A percentile compares a stretch with the other conserved stretches of the same genome.
These are phyloP conservation scores for Akebia trifoliata DNA, from an alignment of 164 flowering plant genomes.

Conservation along the genomic window DNA sequence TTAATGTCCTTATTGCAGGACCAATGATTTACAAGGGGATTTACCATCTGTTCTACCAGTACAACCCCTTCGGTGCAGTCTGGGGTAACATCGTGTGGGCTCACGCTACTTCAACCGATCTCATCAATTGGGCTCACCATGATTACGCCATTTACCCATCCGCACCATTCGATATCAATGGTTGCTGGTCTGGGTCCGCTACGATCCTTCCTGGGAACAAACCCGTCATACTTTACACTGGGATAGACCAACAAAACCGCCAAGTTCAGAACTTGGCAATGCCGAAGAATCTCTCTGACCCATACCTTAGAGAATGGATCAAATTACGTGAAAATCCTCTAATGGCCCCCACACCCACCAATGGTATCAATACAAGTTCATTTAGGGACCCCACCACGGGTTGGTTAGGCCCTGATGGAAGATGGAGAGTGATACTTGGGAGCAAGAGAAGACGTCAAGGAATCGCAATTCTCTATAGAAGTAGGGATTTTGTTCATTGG, in stretches of 20 bases:
- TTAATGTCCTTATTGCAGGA: conserved; percentile 31
- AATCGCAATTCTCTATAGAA: conserved; percentile 41
- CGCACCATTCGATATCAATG: conserved; percentile 38
- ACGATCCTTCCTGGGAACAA: conserved; percentile 44
- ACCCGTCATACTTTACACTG: conserved; percentile 64
- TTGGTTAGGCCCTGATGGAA: conserved; percentile 48
- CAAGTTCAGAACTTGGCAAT: conserved; percentile 62
- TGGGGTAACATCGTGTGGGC: conserved; percentile 78
- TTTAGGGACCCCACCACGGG: conserved; percentile 75
- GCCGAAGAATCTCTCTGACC: conserved; percentile 60
- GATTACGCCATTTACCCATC: conserved; percentile 47
- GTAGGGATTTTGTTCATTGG: conserved; percentile 53
- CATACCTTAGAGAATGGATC: conserved; percentile 51
- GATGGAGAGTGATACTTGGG: conserved; percentile 55
- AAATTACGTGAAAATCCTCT: conserved; percentile 48
- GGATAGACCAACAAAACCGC: conserved; percentile 27
- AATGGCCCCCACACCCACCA: conserved; percentile 35
- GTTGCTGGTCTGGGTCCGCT: too few relatives aligned
- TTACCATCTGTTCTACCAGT: conserved; percentile 80
- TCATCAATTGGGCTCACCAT: conserved; percentile 53
- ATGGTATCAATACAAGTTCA: conserved; percentile 37
- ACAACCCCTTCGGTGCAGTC: conserved; percentile 56
- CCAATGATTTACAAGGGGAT: conserved; percentile 79
- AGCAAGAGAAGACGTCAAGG: conserved; percentile 36
- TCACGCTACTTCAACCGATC: conserved; percentile 57